phyloP scores from a whole-genome alignment of 805 yeast species.

The Clavispora phyllophila region DNA sequence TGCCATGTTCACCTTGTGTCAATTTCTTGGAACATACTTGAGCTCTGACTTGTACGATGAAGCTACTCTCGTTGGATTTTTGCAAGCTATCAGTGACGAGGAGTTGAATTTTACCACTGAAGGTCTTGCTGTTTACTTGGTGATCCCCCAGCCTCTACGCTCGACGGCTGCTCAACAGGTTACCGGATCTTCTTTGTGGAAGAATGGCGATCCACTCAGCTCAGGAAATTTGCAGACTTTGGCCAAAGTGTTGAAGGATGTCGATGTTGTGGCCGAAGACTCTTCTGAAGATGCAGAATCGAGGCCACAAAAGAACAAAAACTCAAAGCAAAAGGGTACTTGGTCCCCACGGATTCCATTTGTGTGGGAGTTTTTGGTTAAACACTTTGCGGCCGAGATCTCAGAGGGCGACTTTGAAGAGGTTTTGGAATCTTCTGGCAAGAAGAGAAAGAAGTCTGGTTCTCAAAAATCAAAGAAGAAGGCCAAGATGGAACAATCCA shows the following conservation, averaged over 20 bases:
- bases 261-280: conserved; percentile 35
- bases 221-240: conserved; percentile 60
- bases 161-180: conserved; percentile 12
- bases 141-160: conserved; percentile 36
- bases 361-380: conserved; percentile 64
- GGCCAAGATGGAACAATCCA: conserved; percentile 15
- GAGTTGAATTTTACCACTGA: conserved; percentile 67
- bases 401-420: conserved; percentile 17
- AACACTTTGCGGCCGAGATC: conserved; percentile 28
- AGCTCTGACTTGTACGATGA: conserved; percentile 8
- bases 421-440: conserved; percentile 16
- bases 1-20: conserved; percentile 63
- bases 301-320: conserved; percentile 10
- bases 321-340: conserved; percentile 50
- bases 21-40: conserved; percentile 28
- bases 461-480: conserved; percentile 17
- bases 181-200: conserved; percentile 45
- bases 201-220: conserved; percentile 65
- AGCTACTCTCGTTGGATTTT: conserved; percentile 22
- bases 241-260: conserved; percentile 61
- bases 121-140: conserved; percentile 68
- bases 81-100: conserved; percentile 43
- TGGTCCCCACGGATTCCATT: conserved; percentile 76
- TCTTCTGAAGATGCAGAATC: conserved; percentile 25
- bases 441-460: conserved; percentile 22